Conservation (phyloP, 306 rosid species). For the Amphicarpaea edgeworthii region DNA sequence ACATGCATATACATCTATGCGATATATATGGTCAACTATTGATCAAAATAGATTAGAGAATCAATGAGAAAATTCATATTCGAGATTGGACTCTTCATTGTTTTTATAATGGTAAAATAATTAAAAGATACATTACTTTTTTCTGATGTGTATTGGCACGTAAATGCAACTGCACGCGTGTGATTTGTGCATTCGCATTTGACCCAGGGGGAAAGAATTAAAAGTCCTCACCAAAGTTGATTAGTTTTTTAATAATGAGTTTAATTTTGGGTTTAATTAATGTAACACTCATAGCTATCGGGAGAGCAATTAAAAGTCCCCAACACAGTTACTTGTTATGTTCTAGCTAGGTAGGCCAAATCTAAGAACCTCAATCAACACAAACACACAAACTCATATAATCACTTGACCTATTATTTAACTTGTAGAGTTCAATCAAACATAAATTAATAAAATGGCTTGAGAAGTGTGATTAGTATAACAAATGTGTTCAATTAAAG, state of each 20-base stretch:
- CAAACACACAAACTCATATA: no score
- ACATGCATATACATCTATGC: neutral
- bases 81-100: constrained; percentile 33
- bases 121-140: constrained; percentile 20
- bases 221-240: neutral
- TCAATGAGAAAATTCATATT: constrained; percentile 27
- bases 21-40: constrained; percentile 15
- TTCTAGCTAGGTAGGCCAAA: no score
- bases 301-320: neutral
- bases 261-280: neutral
- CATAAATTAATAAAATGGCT: no score
- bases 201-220: neutral
- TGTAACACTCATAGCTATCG: neutral
- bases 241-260: neutral
- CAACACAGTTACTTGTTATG: no score
- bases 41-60: constrained; percentile 28
- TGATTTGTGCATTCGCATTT: constrained; percentile 29
- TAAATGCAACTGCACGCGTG: constrained; percentile 29
- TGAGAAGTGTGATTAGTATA: no score
- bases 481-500: no score
- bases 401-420: no score
- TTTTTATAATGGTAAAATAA: constrained; percentile 30
- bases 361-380: no score
- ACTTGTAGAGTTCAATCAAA: no score
- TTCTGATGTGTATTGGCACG: neutral